Evolutionary conservation across 495 filamentous ascomycete genomes (phyloP), one percentile per base, ranked within the genome.

Genomic region (Chaetomium tenue): DNA sequence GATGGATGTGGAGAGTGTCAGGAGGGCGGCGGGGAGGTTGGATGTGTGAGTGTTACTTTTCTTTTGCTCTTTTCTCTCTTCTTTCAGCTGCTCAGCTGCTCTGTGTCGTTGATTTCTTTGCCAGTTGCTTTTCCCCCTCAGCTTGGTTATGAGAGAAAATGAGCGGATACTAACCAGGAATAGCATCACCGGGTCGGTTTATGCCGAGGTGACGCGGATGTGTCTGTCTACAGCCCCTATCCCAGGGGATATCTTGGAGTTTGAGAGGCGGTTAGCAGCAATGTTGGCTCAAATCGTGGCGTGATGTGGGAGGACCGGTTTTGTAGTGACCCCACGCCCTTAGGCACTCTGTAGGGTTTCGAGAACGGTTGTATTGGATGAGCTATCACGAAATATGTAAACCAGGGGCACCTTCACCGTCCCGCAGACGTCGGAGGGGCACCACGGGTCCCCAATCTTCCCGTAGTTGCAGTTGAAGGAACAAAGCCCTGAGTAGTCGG

Each of bases 161-260:
- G 0, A n/a, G 15, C 6, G 23, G 28, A 25, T 12, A 7, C 51
- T 66, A 30, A 61, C 58, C 11, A 42, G 22, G 22, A 13, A 51
- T 26, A 66, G 64, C 3, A 58, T 61, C 30, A 66, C 58, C 9
- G 64, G 64, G 6, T 52, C 58, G 28, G 46, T 57, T 5, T 66
- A 66, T 40, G 64, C 58, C 2, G 56, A 66, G 30, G 59, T 66
- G 22, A 58, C 58, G 53, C 57, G 59, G 44, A 37, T 44, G 42
- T 66, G 52, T 16, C 42, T 66, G 33, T 22, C 44, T 13, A 15
- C 44, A 18, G 58, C 20, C 2, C 53, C 59, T 5, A 3, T 66
- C 12, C 9, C 28, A 2, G 58, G 58, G 13, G 64, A 66, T 53
- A 28, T 62, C 13, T 18, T 66, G 5, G 58, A 50, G 52, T 30